These are phyloP conservation scores for Penicillium sp. DNA, from an alignment of 2,329 filamentous ascomycete genomes.

Conservation along the genomic window DNA sequence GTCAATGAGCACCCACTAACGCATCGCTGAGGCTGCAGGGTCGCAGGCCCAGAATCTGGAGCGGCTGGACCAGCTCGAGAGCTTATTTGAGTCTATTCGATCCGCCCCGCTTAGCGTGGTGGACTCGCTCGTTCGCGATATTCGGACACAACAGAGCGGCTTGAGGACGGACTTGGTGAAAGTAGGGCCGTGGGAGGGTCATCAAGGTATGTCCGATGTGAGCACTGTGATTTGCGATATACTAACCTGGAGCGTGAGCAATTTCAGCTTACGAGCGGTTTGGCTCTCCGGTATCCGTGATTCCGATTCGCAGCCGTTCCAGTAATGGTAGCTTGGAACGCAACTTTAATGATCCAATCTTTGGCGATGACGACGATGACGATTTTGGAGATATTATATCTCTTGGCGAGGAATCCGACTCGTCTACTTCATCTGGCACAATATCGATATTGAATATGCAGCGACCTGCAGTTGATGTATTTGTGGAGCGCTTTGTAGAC, in stretches of 20 bases:
- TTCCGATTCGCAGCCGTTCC: constrained; percentile 16
- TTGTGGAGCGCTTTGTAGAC: constrained; percentile 46
- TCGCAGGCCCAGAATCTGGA: constrained; percentile 26
- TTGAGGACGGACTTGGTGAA: constrained; percentile 23
- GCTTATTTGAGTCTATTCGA: constrained; percentile 41
- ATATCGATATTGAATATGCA: constrained; percentile 29
- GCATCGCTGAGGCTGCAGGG: constrained; percentile 14
- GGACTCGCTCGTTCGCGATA: constrained; percentile 36
- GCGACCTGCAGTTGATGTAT: constrained; percentile 38
- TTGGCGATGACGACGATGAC: constrained; percentile 19
- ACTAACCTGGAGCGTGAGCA: not conserved
- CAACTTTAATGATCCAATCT: constrained; percentile 22
- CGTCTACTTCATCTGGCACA: constrained; percentile 26
- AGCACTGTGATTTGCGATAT: not conserved
- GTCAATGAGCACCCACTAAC: constrained; percentile 6
- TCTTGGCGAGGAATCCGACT: constrained; percentile 30
- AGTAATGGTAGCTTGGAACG: constrained; percentile 6
- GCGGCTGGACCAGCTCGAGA: constrained; percentile 38
- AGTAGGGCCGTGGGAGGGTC: constrained; percentile 31
- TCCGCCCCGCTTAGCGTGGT: constrained; percentile 38
- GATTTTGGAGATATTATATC: constrained; percentile 25
- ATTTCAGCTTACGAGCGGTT: constrained; percentile 25
- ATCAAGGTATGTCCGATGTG: constrained; percentile 26
- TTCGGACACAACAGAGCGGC: constrained; percentile 31
- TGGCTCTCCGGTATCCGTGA: constrained; percentile 11